Percentiles rank a stretch among this genome's conserved stretches.
Conservation (phyloP, 805 yeast species). For the Yarrowia divulgata region DNA sequence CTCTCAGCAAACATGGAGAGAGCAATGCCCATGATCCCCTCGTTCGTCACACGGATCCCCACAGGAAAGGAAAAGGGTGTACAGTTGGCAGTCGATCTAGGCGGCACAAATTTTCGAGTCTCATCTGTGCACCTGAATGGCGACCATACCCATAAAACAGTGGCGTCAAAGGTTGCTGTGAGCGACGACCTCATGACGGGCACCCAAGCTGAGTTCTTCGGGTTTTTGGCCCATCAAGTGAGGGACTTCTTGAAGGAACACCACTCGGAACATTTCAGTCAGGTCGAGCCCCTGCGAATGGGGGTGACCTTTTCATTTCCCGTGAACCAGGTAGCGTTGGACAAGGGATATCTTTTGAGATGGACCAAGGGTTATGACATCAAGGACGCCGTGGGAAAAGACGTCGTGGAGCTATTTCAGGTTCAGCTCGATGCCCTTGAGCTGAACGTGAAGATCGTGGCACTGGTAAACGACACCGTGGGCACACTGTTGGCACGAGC, state of each 20-base stretch:
- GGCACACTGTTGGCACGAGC: slow-evolving; percentile 92
- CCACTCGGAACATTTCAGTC: slow-evolving; percentile 59
- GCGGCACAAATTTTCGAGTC: slow-evolving; percentile 96
- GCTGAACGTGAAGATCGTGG: slow-evolving; percentile 70
- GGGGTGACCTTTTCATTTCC: slow-evolving; percentile 98
- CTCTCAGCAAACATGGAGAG: slow-evolving; percentile 46
- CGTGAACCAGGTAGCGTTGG: slow-evolving; percentile 80
- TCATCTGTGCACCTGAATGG: slow-evolving; percentile 76
- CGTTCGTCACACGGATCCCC: slow-evolving; percentile 85
- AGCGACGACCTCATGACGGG: slow-evolving; percentile 78
- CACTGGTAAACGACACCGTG: slow-evolving; percentile 94
- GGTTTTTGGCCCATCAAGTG: slow-evolving; percentile 76
- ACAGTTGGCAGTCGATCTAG: slow-evolving; percentile 88
- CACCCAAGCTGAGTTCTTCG: slow-evolving; percentile 69
- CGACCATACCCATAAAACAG: slow-evolving; percentile 73
- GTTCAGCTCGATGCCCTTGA: slow-evolving; percentile 64
- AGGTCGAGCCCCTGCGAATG: slow-evolving; percentile 60
- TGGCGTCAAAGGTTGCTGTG: slow-evolving; percentile 78
- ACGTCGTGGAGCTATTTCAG: slow-evolving; percentile 79
- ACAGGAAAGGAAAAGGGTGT: slow-evolving; percentile 85
- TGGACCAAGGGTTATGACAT: slow-evolving; percentile 98
- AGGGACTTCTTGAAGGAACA: slow-evolving; percentile 68
- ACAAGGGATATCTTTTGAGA: slow-evolving; percentile 80
- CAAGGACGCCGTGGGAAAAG: slow-evolving; percentile 82
- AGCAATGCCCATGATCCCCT: slow-evolving; percentile 79